Base-by-base conservation (phyloP, 768 basidiomycete genomes). In the Auricularia sp. region DNA sequence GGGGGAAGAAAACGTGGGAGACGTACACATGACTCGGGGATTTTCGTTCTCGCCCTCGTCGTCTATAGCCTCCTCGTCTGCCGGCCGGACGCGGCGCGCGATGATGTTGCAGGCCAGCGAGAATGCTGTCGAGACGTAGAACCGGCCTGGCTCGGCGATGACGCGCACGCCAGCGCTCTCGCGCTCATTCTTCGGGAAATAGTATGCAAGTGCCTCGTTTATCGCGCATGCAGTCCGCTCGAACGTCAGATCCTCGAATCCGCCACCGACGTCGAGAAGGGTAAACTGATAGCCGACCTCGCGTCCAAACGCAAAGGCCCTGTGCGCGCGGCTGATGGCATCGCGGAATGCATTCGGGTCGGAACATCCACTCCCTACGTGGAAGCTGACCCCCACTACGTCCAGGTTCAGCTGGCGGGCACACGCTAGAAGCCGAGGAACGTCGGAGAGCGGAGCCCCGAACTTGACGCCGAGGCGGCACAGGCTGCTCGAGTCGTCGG, bases 311-410 rank as follows among this genome's bases (percentile, higher is more conserved):
- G 92, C 88, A 75, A 98, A 99, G 21, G 88, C 93, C 6, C 80
- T 75, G 13, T 86, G 85, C 2, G 95, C 90, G 16, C 92, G 89
- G 76, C 76, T 82, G 67, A 98, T 83, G 34, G 97, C 97, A 74
- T 97, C 95, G 45, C 84, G 85, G 73, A 95, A 99, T 34, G 91
- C 89, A 21, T 84, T 78, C 21, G 95, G 87, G 75, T 98, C 95
- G 74, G 93, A 97, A 76, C 94, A 96, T 2, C 97, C 97, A 68
- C 90, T 93, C 3, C 97, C 97, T 58, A 98, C 97, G 74, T 98
- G 97, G 83, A 99, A 98, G 76, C 90, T 92, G 65, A 98, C 90
- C 21, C 97, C 97, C 47, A 98, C 81, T 64, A 99, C 94, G 71
- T 94, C 83, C 63, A 99, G 81, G 37, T 78, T 76, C 34, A 98